These are phyloP conservation scores for Zymoseptoria ardabiliae DNA, from an alignment of 2,329 filamentous ascomycete species.

Conservation along the genomic window DNA sequence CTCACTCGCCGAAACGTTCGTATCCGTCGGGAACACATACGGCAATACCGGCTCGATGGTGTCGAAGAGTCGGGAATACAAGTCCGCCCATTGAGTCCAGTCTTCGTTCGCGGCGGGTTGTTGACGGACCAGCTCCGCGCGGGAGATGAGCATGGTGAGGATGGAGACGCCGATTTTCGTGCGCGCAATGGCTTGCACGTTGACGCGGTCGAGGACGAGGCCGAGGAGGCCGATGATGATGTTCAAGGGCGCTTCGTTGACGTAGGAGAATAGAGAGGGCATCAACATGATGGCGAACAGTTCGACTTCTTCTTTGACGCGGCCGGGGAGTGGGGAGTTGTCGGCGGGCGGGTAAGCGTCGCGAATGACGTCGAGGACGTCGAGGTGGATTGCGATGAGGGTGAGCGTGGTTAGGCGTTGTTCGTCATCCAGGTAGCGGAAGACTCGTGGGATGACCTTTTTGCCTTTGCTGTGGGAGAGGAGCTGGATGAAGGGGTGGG, in stretches of 20 bases:
- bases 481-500: constrained; percentile 93
- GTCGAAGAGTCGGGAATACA: constrained; percentile 84
- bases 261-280: constrained; percentile 79
- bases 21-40: constrained; percentile 83
- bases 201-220: constrained; percentile 71
- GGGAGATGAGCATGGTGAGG: constrained; percentile 87
- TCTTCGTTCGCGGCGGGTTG: constrained; percentile 59
- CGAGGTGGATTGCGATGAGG: constrained; percentile 89
- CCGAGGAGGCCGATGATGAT: constrained; percentile 87
- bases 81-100: constrained; percentile 73
- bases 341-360: constrained; percentile 65
- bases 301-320: constrained; percentile 84
- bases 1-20: constrained; percentile 60
- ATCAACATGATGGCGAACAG: constrained; percentile 83
- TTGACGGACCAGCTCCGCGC: constrained; percentile 88
- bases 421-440: constrained; percentile 84
- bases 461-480: constrained; percentile 93
- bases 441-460: constrained; percentile 88
- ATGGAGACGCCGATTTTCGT: constrained; percentile 84
- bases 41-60: constrained; percentile 74
- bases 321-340: constrained; percentile 64
- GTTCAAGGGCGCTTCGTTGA: constrained; percentile 82
- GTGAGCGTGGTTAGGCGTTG: constrained; percentile 93
- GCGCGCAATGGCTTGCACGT: constrained; percentile 74
- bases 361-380: constrained; percentile 82